Base-by-base conservation (phyloP, 805 yeast genomes). In the Metschnikowia corniflorae region DNA sequence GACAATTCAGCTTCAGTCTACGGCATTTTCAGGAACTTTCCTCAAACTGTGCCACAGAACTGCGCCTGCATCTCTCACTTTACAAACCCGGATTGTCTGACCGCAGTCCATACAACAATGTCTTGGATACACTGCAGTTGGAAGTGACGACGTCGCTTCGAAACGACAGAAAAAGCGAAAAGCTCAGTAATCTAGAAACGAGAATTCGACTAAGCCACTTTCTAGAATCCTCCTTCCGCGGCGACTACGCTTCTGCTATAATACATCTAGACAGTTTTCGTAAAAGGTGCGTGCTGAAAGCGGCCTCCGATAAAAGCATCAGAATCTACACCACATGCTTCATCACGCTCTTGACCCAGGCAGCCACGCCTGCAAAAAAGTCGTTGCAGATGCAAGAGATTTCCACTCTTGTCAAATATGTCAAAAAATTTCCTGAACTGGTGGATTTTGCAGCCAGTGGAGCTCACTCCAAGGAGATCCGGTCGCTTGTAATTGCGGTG, bases 291-390 rank as follows among this genome's bases (percentile, higher is more conserved):
- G 9, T 9, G 18, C 19, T 23, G 5, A 22, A 16, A 10, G 16
- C 29, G 7, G 18, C 30, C 7, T 16, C 24, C 7, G 29, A 35
- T 10, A 31, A 34, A 14, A 36, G 27, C 20, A 29, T 26, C n/a
- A 31, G 30, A 26, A 26, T 44, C 9, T 47, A 49, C 36, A 13
- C 39, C 7, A 33, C 45, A 10, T 49, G 50, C 25, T 33, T 47
- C 26, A 20, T 34, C 12, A 36, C 46, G 14, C 37, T 47, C 6
- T 29, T 40, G 20, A 26, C 40, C n/a, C 43, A 42, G 14, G 25
- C 32, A 15, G 15, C 30, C 4, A 22, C 21, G 9, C 23, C 25
- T 12, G 29, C 15, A 18, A 31, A 12, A 8, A 19, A 21, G n/a
- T 14, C 14, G 3, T 13, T 16, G 16, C 35, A 22, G 28, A 18